These are phyloP conservation scores for Verticillium klebahnii DNA, from an alignment of 2,329 filamentous ascomycete species.

Conservation along the genomic window DNA sequence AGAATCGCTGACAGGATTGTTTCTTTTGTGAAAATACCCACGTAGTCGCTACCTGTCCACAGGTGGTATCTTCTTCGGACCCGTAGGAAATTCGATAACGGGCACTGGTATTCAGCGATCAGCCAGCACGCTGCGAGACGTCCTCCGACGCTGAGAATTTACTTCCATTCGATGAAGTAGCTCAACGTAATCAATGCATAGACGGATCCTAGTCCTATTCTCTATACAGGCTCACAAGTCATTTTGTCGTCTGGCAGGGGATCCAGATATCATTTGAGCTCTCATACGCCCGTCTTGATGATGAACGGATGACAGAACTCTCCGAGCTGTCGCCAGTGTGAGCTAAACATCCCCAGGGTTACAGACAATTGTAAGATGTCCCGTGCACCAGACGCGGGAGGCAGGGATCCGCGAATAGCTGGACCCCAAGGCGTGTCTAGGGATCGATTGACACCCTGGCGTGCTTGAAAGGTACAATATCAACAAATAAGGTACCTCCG, in stretches of 20 bases:
- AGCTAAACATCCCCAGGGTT: neutral
- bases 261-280: neutral
- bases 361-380: neutral
- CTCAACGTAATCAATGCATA: too few relatives aligned
- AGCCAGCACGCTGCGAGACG: too few relatives aligned
- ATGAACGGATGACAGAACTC: neutral
- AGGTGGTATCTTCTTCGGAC: too few relatives aligned
- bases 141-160: too few relatives aligned
- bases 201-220: too few relatives aligned
- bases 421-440: neutral
- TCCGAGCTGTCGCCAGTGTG: neutral
- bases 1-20: too few relatives aligned
- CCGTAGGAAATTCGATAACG: too few relatives aligned
- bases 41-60: too few relatives aligned
- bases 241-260: neutral
- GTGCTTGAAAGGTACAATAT: neutral
- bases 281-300: neutral
- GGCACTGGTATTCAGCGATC: too few relatives aligned
- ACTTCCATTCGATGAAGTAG: too few relatives aligned
- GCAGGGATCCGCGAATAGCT: neutral
- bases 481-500: neutral
- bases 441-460: neutral
- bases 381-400: neutral
- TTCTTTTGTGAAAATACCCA: too few relatives aligned
- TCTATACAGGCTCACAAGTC: too few relatives aligned